phyloP scores from a whole-genome alignment of 2,329 filamentous ascomycete species.

The Trematosphaeria pertusa region DNA sequence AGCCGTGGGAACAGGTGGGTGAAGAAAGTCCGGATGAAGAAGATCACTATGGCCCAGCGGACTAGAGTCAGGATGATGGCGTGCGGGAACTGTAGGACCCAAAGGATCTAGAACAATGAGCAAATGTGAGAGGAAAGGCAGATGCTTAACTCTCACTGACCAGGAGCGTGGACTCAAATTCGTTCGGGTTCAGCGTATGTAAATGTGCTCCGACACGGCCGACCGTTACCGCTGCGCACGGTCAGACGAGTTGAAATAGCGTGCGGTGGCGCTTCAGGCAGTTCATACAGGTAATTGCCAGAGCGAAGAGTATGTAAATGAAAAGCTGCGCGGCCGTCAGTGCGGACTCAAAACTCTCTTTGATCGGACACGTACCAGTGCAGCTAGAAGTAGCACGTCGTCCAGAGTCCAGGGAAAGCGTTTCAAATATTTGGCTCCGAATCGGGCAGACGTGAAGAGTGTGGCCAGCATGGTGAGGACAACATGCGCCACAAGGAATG shows the following conservation, averaged over 20 bases:
- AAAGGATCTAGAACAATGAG: constrained; percentile 28
- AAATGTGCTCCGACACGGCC: constrained; percentile 22
- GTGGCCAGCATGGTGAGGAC: constrained; percentile 25
- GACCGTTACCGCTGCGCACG: constrained; percentile 19
- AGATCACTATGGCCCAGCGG: constrained; percentile 32
- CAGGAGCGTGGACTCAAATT: constrained; percentile 23
- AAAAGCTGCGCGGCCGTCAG: constrained; percentile 18
- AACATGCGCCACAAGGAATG: constrained; percentile 20
- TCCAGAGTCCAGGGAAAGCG: constrained; percentile 23
- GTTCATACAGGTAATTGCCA: constrained; percentile 23
- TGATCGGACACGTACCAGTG: constrained; percentile 20
- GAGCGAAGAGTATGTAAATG: constrained; percentile 23
- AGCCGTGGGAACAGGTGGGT: constrained; percentile 23
- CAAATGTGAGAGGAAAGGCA: too few species aligned
- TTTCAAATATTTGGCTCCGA: constrained; percentile 27
- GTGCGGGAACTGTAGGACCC: constrained; percentile 28
- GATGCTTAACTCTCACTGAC: constrained; percentile 18
- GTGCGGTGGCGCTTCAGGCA: not conserved
- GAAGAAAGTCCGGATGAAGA: constrained; percentile 35
- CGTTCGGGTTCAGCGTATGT: constrained; percentile 6
- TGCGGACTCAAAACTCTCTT: not conserved
- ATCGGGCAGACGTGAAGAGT: constrained; percentile 27
- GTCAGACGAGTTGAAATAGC: constrained; percentile 15
- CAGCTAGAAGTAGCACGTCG: constrained; percentile 28
- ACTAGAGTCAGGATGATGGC: constrained; percentile 24